These are phyloP conservation scores for Colletotrichum ledebouriae DNA, from an alignment of 2,329 filamentous ascomycete genomes.

Conservation along the genomic window DNA sequence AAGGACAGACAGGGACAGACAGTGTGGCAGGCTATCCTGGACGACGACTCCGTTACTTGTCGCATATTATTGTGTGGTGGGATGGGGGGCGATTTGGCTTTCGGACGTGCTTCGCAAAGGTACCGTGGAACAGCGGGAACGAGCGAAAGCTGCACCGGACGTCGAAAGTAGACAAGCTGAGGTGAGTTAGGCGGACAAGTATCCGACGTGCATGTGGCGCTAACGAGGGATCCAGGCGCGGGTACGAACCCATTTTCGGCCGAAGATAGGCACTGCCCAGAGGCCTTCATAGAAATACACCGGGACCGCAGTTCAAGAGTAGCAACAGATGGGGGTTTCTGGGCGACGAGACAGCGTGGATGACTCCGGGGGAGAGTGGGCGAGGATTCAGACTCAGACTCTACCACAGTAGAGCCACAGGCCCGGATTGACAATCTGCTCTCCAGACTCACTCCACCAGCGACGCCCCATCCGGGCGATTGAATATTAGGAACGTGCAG, in stretches of 20 bases:
- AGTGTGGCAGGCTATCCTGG: constrained; percentile 34
- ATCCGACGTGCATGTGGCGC: constrained; percentile 23
- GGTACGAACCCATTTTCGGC: constrained; percentile 25
- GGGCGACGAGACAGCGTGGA: constrained; percentile 2
- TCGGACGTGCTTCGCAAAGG: constrained; percentile 34
- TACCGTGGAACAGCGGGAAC: constrained; percentile 24
- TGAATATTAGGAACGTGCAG: constrained; percentile 31
- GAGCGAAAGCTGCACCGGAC: constrained; percentile 24
- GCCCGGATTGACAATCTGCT: constrained; percentile 25
- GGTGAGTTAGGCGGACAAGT: constrained; percentile 34
- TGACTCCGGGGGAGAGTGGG: constrained; percentile 8
- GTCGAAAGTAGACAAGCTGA: constrained; percentile 9
- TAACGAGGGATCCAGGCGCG: constrained; percentile 25
- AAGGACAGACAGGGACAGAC: constrained; percentile 15
- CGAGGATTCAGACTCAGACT: background rate
- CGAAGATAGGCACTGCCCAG: background rate
- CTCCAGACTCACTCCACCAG: constrained; percentile 32
- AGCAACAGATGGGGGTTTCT: background rate
- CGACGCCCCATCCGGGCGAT: constrained; percentile 30
- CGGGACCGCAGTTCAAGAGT: background rate
- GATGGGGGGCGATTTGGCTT: constrained; percentile 34
- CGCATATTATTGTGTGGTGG: constrained; percentile 27
- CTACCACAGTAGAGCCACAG: constrained; percentile 20
- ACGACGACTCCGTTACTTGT: constrained; percentile 24
- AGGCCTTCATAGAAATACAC: no score